These are phyloP conservation scores for Trichosporon inkin DNA, from an alignment of 1,284 basidiomycete species.

Conservation along the genomic window DNA sequence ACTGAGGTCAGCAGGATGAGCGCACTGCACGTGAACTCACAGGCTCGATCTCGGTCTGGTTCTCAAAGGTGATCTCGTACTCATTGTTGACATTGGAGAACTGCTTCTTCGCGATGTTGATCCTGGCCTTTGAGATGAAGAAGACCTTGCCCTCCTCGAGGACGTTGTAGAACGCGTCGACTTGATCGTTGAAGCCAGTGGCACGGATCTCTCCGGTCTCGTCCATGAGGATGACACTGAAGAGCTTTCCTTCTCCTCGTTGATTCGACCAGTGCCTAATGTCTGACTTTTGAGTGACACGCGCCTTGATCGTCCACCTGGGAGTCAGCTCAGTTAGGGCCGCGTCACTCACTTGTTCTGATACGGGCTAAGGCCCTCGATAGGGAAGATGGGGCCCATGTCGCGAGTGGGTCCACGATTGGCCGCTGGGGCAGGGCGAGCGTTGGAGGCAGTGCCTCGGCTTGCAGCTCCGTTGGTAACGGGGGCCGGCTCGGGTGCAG, in stretches of 20 bases:
- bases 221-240: slow-evolving; percentile 90
- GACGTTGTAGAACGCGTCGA: slow-evolving; percentile 76
- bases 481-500: slow-evolving; percentile 30
- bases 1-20: slow-evolving; percentile 46
- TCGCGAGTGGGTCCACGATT: slow-evolving; percentile 27
- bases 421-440: slow-evolving; percentile 27
- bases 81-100: slow-evolving; percentile 88
- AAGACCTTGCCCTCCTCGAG: slow-evolving; percentile 85
- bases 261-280: slow-evolving; percentile 85
- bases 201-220: slow-evolving; percentile 89
- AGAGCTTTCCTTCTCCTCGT: slow-evolving; percentile 91
- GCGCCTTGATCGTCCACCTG: slow-evolving; percentile 91
- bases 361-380: slow-evolving; percentile 92
- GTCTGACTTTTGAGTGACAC: slow-evolving; percentile 85
- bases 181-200: slow-evolving; percentile 86
- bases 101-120: slow-evolving; percentile 96
- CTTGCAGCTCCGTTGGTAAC: slow-evolving; percentile 14
- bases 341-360: slow-evolving; percentile 68
- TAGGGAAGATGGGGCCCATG: slow-evolving; percentile 66
- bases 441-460: slow-evolving; percentile 30
- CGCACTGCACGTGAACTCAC: slow-evolving; percentile 24
- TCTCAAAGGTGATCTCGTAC: slow-evolving; percentile 89
- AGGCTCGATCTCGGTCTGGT: slow-evolving; percentile 69
- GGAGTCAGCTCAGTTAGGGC: not conserved
- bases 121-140: slow-evolving; percentile 80